Base-by-base conservation (phyloP, 176 grass and related monocot species). In the Triticum aestivum region DNA sequence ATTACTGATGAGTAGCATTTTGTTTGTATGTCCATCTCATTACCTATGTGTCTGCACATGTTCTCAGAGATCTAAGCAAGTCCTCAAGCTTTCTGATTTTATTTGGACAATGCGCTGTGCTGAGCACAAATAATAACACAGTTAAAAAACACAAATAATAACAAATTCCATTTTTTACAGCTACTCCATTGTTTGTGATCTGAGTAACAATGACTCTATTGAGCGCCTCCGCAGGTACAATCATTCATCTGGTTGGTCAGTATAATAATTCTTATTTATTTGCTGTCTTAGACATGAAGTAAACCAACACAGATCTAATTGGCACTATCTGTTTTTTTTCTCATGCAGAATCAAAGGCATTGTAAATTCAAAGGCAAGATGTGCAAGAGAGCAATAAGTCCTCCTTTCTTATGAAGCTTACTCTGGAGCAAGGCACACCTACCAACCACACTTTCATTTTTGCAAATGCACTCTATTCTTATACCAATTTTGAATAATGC, bases 341-440 rank as follows among this genome's bases (percentile, higher is more conserved):
- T 77, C 11, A 76, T 83, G 61, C 90, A 98, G 93, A 90, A 89
- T 96, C 23, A 98, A 98, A 86, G 93, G 90, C 74, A 95, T 98
- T 75, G 90, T 92, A 70, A 45, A 83, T 80, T 89, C 90, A 84
- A 98, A 96, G 93, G 96, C 79, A 94, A 83, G 90, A 84, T 56
- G 82, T 69, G 32, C 75, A 67, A 26, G 7, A 5, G 24, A 44
- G 37, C 72, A 76, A 51, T 85, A 61, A 82, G 20, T 58, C 17
- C 1, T 69, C 20, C 56, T 79, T 85, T 82, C 52, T 39, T 38
- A 61, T 54, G 35, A 80, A 85, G 13, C 72, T 61, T 86, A 62
- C 20, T 83, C 67, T 79, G 32, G 30, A 65, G 56, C 29, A 30
- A 82, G 9, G 30, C 12, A 41, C 21, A 9, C 18, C 77, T 70